phyloP scores from a whole-genome alignment of 1,284 basidiomycete species.

The Vanrija sp. region DNA sequence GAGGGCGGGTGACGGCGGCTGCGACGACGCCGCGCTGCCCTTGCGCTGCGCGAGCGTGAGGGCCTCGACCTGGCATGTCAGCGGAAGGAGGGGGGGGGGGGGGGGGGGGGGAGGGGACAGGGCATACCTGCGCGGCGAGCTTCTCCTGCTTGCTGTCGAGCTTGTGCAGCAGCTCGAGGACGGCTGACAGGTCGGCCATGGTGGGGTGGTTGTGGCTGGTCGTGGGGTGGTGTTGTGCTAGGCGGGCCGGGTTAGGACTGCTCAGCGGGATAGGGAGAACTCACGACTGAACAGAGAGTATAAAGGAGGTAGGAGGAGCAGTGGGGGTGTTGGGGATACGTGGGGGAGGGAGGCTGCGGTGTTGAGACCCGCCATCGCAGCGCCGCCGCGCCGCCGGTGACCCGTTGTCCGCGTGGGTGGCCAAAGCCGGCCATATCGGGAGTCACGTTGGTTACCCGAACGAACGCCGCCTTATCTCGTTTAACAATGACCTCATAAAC shows the following conservation, averaged over 20 bases:
- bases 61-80: constrained; percentile 13
- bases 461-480: too few relatives aligned
- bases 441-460: too few relatives aligned
- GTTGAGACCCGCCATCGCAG: too few relatives aligned
- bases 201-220: not conserved
- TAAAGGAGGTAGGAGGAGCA: too few relatives aligned
- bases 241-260: not conserved
- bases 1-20: constrained; percentile 3
- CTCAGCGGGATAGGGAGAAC: too few relatives aligned
- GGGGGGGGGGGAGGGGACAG: constrained; percentile 3
- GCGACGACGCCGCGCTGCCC: not conserved
- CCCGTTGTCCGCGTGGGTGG: too few relatives aligned
- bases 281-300: too few relatives aligned
- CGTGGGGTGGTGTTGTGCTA: not conserved
- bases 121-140: constrained; percentile 32
- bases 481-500: too few relatives aligned
- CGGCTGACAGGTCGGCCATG: constrained; percentile 27
- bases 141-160: constrained; percentile 36
- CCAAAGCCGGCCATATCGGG: too few relatives aligned
- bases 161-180: constrained; percentile 32
- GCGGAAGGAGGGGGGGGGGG: not conserved
- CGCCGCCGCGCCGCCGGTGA: too few relatives aligned
- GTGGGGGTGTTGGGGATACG: too few relatives aligned
- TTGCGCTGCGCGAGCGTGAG: constrained; percentile 6
- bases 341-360: too few relatives aligned